Evolutionary conservation across 2,329 filamentous ascomycete genomes (phyloP).

Genomic region (Cladosporium velox): DNA sequence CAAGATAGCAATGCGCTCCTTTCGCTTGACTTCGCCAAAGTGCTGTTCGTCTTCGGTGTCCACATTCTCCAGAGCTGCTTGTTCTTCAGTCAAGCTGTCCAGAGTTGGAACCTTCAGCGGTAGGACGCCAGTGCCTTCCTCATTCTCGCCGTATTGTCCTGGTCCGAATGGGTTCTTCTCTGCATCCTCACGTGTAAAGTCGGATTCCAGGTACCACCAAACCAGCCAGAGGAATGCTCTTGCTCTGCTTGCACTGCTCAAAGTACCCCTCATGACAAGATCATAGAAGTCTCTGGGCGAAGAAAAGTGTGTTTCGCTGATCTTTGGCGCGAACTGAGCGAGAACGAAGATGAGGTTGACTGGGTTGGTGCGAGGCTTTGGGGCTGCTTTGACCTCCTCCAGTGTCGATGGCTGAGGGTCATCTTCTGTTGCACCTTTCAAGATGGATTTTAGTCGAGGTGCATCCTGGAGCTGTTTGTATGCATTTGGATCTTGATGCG

Average conservation of each 20-base stretch:
- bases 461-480: conserved; percentile 99
- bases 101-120: conserved; percentile 66
- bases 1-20: conserved; percentile 70
- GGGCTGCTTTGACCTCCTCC: conserved; percentile 72
- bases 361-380: conserved; percentile 83
- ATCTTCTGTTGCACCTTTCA: conserved; percentile 96
- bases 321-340: conserved; percentile 82
- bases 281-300: conserved; percentile 89
- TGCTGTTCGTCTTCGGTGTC: conserved; percentile 69
- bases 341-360: conserved; percentile 97
- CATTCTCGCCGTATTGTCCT: conserved; percentile 48
- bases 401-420: conserved; percentile 78
- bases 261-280: conserved; percentile 84
- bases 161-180: conserved; percentile 86
- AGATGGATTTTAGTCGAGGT: conserved; percentile 90
- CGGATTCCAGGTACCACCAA: conserved; percentile 98
- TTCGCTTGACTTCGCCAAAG: conserved; percentile 73
- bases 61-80: conserved; percentile 70
- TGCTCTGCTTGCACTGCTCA: conserved; percentile 80
- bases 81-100: conserved; percentile 63
- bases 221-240: conserved; percentile 94
- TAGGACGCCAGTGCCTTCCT: conserved; percentile 45
- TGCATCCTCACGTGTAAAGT: conserved; percentile 86
- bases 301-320: conserved; percentile 91
- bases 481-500: conserved; percentile 88